Evolutionary conservation across 495 filamentous ascomycete species (phyloP), one percentile per base, ranked within the genome.

Genomic region (Lasiosphaeriaceae sp.): DNA sequence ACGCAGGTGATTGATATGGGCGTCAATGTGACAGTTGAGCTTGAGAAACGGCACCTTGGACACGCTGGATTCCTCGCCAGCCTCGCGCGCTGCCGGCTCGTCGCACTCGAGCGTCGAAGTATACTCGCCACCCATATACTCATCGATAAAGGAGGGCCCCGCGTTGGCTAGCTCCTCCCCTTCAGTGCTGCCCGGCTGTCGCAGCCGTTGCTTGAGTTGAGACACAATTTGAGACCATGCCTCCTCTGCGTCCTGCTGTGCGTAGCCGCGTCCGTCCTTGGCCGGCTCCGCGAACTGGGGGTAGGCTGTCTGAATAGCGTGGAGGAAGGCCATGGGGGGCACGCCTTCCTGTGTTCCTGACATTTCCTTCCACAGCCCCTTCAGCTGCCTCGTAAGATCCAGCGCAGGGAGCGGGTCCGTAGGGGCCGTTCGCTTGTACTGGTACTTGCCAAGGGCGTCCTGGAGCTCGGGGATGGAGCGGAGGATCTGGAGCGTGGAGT

Each of bases 201-300:
- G 95, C 53, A 97, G 72, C 68, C 89, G 95, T 59, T 87, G 81
- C 31, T 88, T 85, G 46, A 98, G 76, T 67, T 93, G 88, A n/a
- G 84, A 83, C 6, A 98, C 70, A 50, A 98, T 96, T 67, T 97
- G 93, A 20, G 95, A 95, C 90, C 93, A 98, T 17, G 92, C 96
- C 69, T 98, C 94, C 67, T 98, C 94, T 1, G 94, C 94, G 76
- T 98, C 94, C 73, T 98, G 94, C 66, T 98, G 94, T 8, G 93
- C 90, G 67, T 85, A 97, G 2, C 90, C 92, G 46, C 85, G 80
- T 0, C 90, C 90, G 31, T 85, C 86, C 60, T 87, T 89, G 22
- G 89, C 83, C 59, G 82, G 81, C 74, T 98, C 90, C 20, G 90
- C 91, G 62, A 98, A 98, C 68, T 97, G 94, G n/a, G 95, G 94